Percentiles rank a stretch among this genome's conserved stretches.
These are phyloP conservation scores for Piper longum DNA, from an alignment of 164 flowering plant species.

Conservation along the genomic window DNA sequence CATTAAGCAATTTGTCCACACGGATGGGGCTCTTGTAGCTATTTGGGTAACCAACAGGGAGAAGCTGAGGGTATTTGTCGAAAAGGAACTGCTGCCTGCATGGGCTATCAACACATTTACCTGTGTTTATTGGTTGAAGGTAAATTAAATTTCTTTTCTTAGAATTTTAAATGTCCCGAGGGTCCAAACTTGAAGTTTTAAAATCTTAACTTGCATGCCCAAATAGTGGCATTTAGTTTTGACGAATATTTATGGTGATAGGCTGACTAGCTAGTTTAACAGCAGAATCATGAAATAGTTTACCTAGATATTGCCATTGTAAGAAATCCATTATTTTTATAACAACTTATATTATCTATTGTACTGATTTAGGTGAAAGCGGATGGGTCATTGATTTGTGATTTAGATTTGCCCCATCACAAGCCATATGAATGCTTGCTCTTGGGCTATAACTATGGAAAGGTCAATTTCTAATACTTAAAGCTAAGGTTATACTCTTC, in stretches of 20 bases:
- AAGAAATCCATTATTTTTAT: neutral
- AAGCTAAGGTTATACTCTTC: no score
- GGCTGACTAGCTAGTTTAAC: no score
- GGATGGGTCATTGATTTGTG: slow-evolving; percentile 68
- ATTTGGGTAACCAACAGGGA: slow-evolving; percentile 96
- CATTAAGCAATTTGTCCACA: slow-evolving; percentile 58
- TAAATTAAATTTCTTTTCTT: neutral
- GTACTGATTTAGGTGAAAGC: slow-evolving; percentile 44
- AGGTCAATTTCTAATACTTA: slow-evolving; percentile 25
- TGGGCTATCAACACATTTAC: slow-evolving; percentile 68
- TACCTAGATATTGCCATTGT: neutral
- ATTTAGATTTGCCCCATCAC: slow-evolving; percentile 84
- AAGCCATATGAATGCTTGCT: slow-evolving; percentile 90
- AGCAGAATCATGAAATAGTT: no score
- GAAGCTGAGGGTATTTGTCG: slow-evolving; percentile 62
- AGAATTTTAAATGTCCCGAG: no score
- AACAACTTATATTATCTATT: neutral
- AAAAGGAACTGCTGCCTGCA: slow-evolving; percentile 67
- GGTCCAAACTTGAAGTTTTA: no score
- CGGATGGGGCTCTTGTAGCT: slow-evolving; percentile 74
- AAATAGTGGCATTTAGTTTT: no score
- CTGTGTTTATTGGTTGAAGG: slow-evolving; percentile 81
- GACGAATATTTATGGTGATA: no score
- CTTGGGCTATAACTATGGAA: slow-evolving; percentile 40
- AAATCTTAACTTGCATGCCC: no score